Evolutionary conservation across 768 basidiomycete genomes (phyloP).

Genomic region (Boletus vermiculosoides): DNA sequence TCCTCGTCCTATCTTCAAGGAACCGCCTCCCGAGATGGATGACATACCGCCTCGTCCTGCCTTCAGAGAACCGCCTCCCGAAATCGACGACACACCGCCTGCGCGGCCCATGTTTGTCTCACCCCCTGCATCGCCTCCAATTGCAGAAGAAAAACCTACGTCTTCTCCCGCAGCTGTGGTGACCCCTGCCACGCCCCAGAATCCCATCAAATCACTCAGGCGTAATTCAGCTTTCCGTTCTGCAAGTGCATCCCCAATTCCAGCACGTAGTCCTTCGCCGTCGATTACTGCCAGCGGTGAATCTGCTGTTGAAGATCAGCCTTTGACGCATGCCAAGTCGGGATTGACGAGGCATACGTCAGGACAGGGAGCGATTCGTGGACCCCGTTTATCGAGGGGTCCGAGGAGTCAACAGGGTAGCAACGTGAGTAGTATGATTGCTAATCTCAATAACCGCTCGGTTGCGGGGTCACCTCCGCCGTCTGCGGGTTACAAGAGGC

Average conservation of each 20-base stretch:
- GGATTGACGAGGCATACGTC: constrained; percentile 51
- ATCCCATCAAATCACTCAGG: constrained; percentile 45
- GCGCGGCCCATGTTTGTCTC: constrained; percentile 19
- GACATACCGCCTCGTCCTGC: constrained; percentile 39
- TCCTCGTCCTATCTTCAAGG: constrained; percentile 53
- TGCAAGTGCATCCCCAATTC: constrained; percentile 33
- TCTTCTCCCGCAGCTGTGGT: constrained; percentile 36
- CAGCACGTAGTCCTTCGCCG: constrained; percentile 46
- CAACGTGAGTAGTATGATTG: constrained; percentile 55
- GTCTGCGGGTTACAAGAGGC: constrained; percentile 43
- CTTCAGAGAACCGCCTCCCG: constrained; percentile 66
- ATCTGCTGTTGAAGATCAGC: constrained; percentile 32
- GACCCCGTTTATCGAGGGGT: constrained; percentile 48
- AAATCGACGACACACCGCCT: constrained; percentile 42
- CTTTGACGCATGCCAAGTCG: constrained; percentile 33
- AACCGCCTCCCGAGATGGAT: constrained; percentile 50
- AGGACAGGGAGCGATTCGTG: constrained; percentile 41
- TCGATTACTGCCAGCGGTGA: constrained; percentile 27
- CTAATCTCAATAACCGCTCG: constrained; percentile 52
- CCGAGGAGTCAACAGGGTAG: constrained; percentile 43
- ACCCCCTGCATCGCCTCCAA: constrained; percentile 26
- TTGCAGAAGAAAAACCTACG: constrained; percentile 19
- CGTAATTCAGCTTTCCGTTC: constrained; percentile 36
- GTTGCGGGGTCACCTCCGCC: constrained; percentile 39
- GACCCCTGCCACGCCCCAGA: constrained; percentile 52